Conservation (phyloP, 177 flowering plant genomes). For the Tripterygium wilfordii region DNA sequence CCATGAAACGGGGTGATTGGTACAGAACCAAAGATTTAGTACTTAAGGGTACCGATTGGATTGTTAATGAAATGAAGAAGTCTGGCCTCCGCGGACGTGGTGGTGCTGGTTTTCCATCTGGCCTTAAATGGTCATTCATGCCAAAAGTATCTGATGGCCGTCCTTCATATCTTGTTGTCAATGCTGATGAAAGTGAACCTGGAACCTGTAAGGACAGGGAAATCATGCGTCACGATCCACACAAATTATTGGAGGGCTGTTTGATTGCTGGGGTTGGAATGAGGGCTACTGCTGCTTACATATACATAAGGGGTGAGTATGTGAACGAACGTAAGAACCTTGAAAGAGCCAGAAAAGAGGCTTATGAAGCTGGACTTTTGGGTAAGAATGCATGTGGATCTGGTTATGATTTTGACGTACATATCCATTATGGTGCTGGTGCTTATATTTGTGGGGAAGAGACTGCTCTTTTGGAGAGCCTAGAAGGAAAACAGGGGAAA, state of each 20-base stretch:
- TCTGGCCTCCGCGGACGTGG: conserved; percentile 98
- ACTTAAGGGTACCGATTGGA: conserved; percentile 91
- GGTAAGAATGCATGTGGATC: conserved; percentile 96
- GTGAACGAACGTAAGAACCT: conserved; percentile 79
- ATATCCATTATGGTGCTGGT: conserved; percentile 94
- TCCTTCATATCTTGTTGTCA: conserved; percentile 91
- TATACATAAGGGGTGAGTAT: conserved; percentile 92
- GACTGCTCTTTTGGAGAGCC: conserved; percentile 88
- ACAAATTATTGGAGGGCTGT: conserved; percentile 87
- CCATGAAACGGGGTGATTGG: conserved; percentile 93
- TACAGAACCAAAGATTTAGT: conserved; percentile 84
- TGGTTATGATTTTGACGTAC: conserved; percentile 91
- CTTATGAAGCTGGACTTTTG: conserved; percentile 74
- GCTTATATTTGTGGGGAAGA: conserved; percentile 98
- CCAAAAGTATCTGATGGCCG: conserved; percentile 93
- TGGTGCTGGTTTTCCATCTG: conserved; percentile 97
- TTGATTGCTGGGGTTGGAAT: conserved; percentile 94
- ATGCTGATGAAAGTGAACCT: conserved; percentile 99
- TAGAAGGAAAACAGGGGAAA: conserved; percentile 95
- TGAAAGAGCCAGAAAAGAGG: too few species aligned
- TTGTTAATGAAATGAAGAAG: conserved; percentile 87
- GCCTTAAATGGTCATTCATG: conserved; percentile 97
- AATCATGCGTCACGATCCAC: conserved; percentile 96
- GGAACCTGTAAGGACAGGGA: conserved; percentile 95
- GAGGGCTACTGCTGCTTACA: conserved; percentile 88